A percentile compares a stretch with the other conserved stretches of the same genome.
These are phyloP conservation scores for Mortierella hygrophila DNA, from an alignment of 192 early-diverging fungal species.

Conservation along the genomic window DNA sequence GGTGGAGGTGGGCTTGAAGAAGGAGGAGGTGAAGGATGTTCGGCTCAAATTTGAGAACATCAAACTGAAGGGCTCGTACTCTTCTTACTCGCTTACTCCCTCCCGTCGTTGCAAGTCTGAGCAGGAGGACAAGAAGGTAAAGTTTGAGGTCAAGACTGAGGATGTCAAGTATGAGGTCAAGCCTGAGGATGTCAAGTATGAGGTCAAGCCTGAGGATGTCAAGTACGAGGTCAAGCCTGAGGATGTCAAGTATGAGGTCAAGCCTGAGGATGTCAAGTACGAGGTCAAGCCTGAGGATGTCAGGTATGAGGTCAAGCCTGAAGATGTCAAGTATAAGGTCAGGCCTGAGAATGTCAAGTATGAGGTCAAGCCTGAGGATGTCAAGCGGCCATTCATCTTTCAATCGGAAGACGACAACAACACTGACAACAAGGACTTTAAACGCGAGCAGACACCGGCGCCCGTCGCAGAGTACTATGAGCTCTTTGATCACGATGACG, in stretches of 20 bases:
- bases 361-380: no score
- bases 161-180: neutral
- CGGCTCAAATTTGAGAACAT: slow-evolving; percentile 3
- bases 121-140: slow-evolving; percentile 1
- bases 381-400: neutral
- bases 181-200: neutral
- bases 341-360: no score
- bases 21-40: slow-evolving; percentile 12
- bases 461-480: neutral
- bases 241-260: neutral
- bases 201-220: neutral
- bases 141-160: neutral
- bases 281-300: neutral
- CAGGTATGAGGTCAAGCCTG: no score
- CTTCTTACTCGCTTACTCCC: neutral
- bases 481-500: neutral
- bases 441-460: neutral
- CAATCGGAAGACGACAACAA: neutral
- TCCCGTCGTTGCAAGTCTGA: neutral
- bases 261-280: neutral
- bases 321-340: no score
- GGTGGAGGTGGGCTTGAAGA: neutral
- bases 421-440: neutral
- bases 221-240: no score
- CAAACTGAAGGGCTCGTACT: neutral